These are phyloP conservation scores for Pyrrhoderma lamaoense DNA, from an alignment of 1,284 basidiomycete species.

Conservation along the genomic window DNA sequence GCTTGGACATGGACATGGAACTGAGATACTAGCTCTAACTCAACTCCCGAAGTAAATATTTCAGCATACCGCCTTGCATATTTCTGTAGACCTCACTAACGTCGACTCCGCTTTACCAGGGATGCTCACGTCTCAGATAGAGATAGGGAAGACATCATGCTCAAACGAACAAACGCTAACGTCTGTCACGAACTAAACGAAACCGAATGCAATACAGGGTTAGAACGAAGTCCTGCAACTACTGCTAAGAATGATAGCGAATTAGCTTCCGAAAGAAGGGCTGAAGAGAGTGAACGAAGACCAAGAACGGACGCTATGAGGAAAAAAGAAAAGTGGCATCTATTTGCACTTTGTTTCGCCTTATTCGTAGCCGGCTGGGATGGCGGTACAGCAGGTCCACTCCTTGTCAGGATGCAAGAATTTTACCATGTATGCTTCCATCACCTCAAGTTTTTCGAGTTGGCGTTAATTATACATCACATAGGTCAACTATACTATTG, in stretches of 20 bases:
- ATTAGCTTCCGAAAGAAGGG: background rate
- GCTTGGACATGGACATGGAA: background rate
- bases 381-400: constrained; percentile 14
- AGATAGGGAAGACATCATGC: background rate
- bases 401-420: constrained; percentile 15
- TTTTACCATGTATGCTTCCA: constrained; percentile 11
- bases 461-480: background rate
- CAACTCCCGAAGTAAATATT: background rate
- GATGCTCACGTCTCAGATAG: background rate
- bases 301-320: constrained; percentile 4
- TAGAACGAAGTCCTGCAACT: background rate
- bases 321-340: constrained; percentile 12
- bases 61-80: background rate
- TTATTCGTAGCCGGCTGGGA: constrained; percentile 18
- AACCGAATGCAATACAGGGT: background rate
- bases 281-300: background rate
- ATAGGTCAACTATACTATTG: constrained; percentile 15
- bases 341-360: constrained; percentile 13
- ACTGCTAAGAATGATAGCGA: background rate
- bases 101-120: background rate
- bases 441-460: background rate
- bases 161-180: background rate
- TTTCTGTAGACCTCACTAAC: background rate
- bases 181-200: no score
- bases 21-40: background rate